Conservation (phyloP, 2,329 filamentous ascomycete species). For the Arthrobotrys musiformis region DNA sequence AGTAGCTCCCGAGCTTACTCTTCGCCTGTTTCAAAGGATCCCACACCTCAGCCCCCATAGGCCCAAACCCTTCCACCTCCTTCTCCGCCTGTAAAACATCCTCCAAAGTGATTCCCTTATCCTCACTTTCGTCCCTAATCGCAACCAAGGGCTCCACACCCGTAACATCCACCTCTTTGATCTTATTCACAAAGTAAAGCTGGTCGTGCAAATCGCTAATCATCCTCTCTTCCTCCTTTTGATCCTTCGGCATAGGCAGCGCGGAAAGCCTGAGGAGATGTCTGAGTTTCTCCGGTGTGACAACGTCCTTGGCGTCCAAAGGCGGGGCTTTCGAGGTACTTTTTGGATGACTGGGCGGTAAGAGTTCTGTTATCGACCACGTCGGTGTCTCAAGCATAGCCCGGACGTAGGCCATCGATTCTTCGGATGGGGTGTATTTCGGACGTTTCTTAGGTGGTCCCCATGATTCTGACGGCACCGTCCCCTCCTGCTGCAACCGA, state of each 20-base stretch:
- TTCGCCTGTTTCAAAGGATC: conserved; percentile 67
- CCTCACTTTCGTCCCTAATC: conserved; percentile 82
- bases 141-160: conserved; percentile 78
- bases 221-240: conserved; percentile 75
- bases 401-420: conserved; percentile 39
- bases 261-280: conserved; percentile 91
- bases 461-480: too few relatives aligned
- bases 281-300: conserved; percentile 76
- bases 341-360: conserved; percentile 56
- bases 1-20: conserved; percentile 61
- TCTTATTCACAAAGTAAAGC: conserved; percentile 86
- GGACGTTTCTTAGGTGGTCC: not conserved
- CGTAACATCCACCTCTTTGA: conserved; percentile 80
- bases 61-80: conserved; percentile 62
- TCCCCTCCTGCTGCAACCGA: conserved; percentile 33
- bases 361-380: conserved; percentile 72
- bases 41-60: conserved; percentile 71
- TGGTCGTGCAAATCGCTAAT: conserved; percentile 80
- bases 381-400: conserved; percentile 74
- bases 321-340: conserved; percentile 60
- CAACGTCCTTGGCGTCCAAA: conserved; percentile 61
- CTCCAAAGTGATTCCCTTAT: conserved; percentile 70
- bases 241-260: conserved; percentile 75
- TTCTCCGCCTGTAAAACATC: conserved; percentile 72
- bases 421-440: conserved; percentile 21